Percentiles rank a stretch among this genome's conserved stretches.
phyloP scores from a whole-genome alignment of 306 rosid species.

The Arachis stenosperma region DNA sequence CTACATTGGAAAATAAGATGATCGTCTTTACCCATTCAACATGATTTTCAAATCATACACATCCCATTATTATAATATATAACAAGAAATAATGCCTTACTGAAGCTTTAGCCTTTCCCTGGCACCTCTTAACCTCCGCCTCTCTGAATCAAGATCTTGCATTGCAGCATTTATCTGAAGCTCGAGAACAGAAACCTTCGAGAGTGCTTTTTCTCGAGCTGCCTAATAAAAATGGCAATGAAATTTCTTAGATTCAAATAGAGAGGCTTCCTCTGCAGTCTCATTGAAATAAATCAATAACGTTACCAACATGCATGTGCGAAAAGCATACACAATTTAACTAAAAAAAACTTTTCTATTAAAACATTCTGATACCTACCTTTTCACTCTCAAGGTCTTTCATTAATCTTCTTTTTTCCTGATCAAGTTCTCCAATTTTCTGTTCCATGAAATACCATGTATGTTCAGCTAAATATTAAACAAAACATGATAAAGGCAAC shows the following conservation, averaged over 20 bases:
- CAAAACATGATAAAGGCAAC: slow-evolving; percentile 31
- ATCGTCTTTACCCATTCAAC: not conserved
- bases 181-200: slow-evolving; percentile 87
- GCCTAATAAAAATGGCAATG: slow-evolving; percentile 81
- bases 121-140: slow-evolving; percentile 83
- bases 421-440: slow-evolving; percentile 79
- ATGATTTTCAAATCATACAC: slow-evolving; percentile 13
- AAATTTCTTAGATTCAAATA: slow-evolving; percentile 37
- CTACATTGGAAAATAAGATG: not conserved
- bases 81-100: slow-evolving; percentile 48
- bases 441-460: slow-evolving; percentile 52
- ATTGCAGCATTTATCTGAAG: slow-evolving; percentile 87
- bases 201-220: slow-evolving; percentile 99
- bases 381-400: slow-evolving; percentile 87
- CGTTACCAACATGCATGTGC: slow-evolving; percentile 25
- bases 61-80: slow-evolving; percentile 30
- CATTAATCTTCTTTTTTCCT: slow-evolving; percentile 57
- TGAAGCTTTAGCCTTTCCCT: slow-evolving; percentile 94
- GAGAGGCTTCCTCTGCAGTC: slow-evolving; percentile 30
- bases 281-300: slow-evolving; percentile 8
- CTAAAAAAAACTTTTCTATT: not conserved
- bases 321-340: slow-evolving; percentile 1
- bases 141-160: slow-evolving; percentile 90
- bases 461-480: slow-evolving; percentile 36
- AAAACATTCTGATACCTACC: slow-evolving; percentile 59